Base-by-base conservation (phyloP, 495 filamentous ascomycete genomes). In the Hypoxylon crocopeplum region DNA sequence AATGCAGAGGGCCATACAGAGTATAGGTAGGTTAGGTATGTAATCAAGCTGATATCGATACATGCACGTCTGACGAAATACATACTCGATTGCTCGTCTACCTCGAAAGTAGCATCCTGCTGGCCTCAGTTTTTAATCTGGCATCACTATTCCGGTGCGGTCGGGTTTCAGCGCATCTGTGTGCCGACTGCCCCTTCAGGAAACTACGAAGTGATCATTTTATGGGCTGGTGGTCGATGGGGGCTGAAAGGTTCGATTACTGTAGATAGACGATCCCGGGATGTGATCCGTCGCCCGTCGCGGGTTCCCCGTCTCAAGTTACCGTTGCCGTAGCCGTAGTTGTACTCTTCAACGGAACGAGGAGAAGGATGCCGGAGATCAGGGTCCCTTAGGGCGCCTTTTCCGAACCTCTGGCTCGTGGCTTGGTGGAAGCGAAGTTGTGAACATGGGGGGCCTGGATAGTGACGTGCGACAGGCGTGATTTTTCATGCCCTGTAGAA, bases 161-260 rank as follows among this genome's bases (percentile, higher is more conserved):
- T 41, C 38, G 59, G 48, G 61, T 66, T 66, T 61, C 62, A 66
- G 62, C 57, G 62, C 62, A 66, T 66, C n/a, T 33, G 44, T 47
- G 50, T 42, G 51, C 44, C 56, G 62, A 59, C 51, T 66, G 62
- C 62, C 62, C 53, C 50, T 56, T 66, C 56, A 29, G 62, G 62
- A 46, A 66, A 66, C 44, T 56, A 57, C 42, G n/a, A 55, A 59
- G 39, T 46, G 56, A 59, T 64, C 55, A 37, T 25, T 49, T 15
- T 16, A 33, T 4, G 3, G n/a, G 54, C n/a, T 33, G 27, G 33
- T 59, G 54, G 55, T 59, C 50, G 55, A 64, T 64, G 61, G 61
- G 61, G 61, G 61, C 55, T 59, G 61, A 59, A 56, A 42, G 32
- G 39, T 29, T 53, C 48, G 44, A 59, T 55, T 54, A 36, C 40